Conservation (phyloP, 2,329 filamentous ascomycete species). For the Colletotrichum tropicale region DNA sequence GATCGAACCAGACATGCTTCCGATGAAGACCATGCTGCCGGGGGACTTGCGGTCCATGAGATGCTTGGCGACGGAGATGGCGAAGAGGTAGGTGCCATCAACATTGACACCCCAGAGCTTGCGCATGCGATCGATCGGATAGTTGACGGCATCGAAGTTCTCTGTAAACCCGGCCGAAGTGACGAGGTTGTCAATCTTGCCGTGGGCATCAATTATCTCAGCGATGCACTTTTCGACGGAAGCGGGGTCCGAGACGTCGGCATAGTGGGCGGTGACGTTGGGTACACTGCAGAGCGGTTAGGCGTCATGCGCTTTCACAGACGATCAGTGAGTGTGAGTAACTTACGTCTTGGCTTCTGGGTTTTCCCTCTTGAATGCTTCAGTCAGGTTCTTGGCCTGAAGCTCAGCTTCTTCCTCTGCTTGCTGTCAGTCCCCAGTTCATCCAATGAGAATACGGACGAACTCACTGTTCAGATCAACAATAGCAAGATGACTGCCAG, state of each 20-base stretch:
- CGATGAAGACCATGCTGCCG: conserved; percentile 92
- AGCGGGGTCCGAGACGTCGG: conserved; percentile 81
- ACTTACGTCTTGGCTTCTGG: conserved; percentile 70
- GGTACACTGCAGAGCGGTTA: conserved; percentile 59
- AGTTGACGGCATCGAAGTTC: conserved; percentile 90
- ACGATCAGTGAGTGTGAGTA: neutral
- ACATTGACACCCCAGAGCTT: conserved; percentile 97
- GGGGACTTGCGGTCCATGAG: conserved; percentile 80
- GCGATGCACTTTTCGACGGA: conserved; percentile 78
- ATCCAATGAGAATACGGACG: neutral
- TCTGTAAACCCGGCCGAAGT: conserved; percentile 97
- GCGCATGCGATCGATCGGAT: conserved; percentile 88
- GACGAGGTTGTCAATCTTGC: conserved; percentile 88
- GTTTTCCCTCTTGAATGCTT: conserved; percentile 80
- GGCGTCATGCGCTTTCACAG: neutral
- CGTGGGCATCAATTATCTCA: conserved; percentile 73
- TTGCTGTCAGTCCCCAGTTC: neutral
- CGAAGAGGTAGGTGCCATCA: conserved; percentile 88
- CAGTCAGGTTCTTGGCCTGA: conserved; percentile 75
- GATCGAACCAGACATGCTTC: conserved; percentile 91
- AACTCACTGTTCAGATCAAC: conserved; percentile 88
- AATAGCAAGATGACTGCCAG: conserved; percentile 87
- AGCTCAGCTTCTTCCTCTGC: conserved; percentile 73
- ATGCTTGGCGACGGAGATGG: conserved; percentile 83
- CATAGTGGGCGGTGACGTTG: conserved; percentile 87